Evolutionary conservation across 805 yeast genomes (phyloP).

Genomic region (Saccharomycopsis fermentans): DNA sequence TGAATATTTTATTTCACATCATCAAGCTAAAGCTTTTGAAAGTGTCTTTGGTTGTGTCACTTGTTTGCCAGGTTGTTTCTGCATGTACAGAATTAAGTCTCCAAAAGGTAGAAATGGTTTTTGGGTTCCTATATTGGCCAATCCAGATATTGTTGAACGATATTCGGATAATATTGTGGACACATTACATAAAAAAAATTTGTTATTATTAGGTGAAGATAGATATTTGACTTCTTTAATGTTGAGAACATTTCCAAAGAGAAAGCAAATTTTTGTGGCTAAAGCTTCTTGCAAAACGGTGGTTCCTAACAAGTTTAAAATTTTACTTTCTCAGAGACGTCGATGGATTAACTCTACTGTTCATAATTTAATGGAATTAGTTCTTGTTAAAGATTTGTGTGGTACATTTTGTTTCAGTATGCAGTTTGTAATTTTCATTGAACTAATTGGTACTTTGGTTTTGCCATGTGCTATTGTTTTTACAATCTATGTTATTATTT

Average conservation of each 20-base stretch:
- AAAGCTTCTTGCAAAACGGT: constrained; percentile 88
- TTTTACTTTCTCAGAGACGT: constrained; percentile 83
- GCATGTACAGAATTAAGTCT: constrained; percentile 81
- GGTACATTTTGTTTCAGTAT: constrained; percentile 92
- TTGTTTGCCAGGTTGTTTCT: constrained; percentile 92
- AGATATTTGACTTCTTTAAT: constrained; percentile 75
- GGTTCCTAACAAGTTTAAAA: constrained; percentile 75
- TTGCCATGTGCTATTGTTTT: constrained; percentile 82
- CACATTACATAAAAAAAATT: constrained; percentile 77
- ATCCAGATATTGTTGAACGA: constrained; percentile 88
- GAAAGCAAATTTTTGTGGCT: constrained; percentile 78
- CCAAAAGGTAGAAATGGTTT: constrained; percentile 71
- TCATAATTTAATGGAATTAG: constrained; percentile 83
- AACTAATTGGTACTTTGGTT: constrained; percentile 77
- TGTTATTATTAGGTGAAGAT: constrained; percentile 83
- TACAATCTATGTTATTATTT: constrained; percentile 67
- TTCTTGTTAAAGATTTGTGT: constrained; percentile 75
- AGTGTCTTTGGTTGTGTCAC: constrained; percentile 93
- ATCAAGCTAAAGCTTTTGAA: constrained; percentile 89
- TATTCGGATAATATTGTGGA: constrained; percentile 79
- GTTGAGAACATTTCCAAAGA: constrained; percentile 81
- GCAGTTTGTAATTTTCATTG: constrained; percentile 84
- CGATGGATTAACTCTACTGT: constrained; percentile 96
- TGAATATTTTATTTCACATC: constrained; percentile 89
- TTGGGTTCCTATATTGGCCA: constrained; percentile 91